Base-by-base conservation (phyloP, 169 alveolate species). In the Plasmodium gaboni region DNA sequence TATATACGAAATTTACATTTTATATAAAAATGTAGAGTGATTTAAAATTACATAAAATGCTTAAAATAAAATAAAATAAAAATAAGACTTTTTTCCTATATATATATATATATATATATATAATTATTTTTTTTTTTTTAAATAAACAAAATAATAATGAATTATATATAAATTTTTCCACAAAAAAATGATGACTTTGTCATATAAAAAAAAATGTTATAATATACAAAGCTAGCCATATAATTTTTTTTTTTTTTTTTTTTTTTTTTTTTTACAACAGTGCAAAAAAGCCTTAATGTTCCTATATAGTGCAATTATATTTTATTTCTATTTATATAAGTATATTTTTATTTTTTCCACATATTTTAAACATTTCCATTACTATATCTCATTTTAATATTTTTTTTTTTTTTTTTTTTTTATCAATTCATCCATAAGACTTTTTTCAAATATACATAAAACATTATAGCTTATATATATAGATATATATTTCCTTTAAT, bases 201-300 rank as follows among this genome's bases (percentile, higher is more conserved):
- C 28, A 80, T 80, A 67, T 24, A 53, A 63, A 63, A 63, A 12
- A 80, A 53, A 51, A 74, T 61, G 67, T 68, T 28, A 65, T 26
- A 76, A n/a, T n/a, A 80, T 19, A 60, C 42, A 65, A 80, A 80
- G 90, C 90, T 80, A 80, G 90, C 90, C 50, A 80, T 68, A 32
- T 32, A 32, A 2, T 1, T 32, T 1, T 32, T 1, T 32, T 1
- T 32, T 1, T 32, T 13, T n/a, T 61, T 67, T 67, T 67, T 80
- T 63, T 78, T 78, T 78, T 64, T 80, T 80, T 80, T 80, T 80
- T 80, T 80, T 80, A 80, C 90, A 80, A 80, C 90, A 67, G 42
- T 80, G 90, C 80, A 67, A 80, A 64, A 32, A 32, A 73, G 32
- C 57, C 72, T 80, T 80, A 60, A 10, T 46, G 71, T 67, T 38